Percentiles rank a stretch among this genome's conserved stretches.
Conservation (phyloP, 129 eudicot species). For the Rutidosis leptorrhynchoides region DNA sequence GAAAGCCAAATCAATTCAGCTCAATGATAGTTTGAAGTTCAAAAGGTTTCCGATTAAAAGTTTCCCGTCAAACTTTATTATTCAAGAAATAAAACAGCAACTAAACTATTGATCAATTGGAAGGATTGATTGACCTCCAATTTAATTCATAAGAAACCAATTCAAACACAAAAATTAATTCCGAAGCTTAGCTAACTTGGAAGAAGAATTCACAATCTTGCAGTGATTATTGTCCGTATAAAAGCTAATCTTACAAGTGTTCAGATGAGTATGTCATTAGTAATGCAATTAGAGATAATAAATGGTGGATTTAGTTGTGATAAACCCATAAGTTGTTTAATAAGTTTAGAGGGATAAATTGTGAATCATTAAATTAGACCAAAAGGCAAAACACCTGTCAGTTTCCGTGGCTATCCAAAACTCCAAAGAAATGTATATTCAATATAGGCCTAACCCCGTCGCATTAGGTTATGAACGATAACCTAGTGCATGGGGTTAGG, state of each 20-base stretch:
- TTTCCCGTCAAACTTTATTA: constrained; percentile 28
- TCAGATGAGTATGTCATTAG: constrained; percentile 42
- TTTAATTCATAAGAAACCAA: constrained; percentile 19
- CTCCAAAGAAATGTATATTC: too few species aligned
- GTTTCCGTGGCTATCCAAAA: too few species aligned
- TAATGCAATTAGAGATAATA: constrained; percentile 35
- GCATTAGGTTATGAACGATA: too few species aligned
- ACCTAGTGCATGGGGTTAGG: too few species aligned
- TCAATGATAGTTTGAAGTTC: too few species aligned
- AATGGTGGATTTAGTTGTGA: constrained; percentile 38
- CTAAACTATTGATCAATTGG: constrained; percentile 38
- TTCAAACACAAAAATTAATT: constrained; percentile 12
- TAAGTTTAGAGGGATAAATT: constrained; percentile 53
- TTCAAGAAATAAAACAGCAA: constrained; percentile 36
- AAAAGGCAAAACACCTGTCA: too few species aligned
- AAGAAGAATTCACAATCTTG: constrained; percentile 44
- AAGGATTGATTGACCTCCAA: constrained; percentile 39
- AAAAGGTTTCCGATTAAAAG: too few species aligned
- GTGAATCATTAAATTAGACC: constrained; percentile 46
- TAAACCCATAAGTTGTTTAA: constrained; percentile 52
- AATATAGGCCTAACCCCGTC: too few species aligned
- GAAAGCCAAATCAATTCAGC: constrained; percentile 5
- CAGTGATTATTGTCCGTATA: constrained; percentile 37
- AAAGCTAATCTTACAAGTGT: constrained; percentile 35
- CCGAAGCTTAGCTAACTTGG: constrained; percentile 20